Evolutionary conservation across 1,284 basidiomycete genomes (phyloP).

Genomic region (Cutaneotrichosporon daszewskae): DNA sequence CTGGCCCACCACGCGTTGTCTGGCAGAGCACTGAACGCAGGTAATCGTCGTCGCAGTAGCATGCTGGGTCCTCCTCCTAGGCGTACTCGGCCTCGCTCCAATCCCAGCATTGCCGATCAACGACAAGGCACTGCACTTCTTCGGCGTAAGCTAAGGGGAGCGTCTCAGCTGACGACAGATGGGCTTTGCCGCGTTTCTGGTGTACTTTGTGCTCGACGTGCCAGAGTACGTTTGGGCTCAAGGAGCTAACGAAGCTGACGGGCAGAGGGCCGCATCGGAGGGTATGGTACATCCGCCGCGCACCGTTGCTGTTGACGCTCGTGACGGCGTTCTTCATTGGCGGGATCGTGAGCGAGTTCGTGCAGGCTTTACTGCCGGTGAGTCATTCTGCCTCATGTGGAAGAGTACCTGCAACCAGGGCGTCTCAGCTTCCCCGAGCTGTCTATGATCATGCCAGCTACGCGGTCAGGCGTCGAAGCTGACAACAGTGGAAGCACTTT

Average conservation of each 20-base stretch:
- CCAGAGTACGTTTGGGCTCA: constrained; percentile 34
- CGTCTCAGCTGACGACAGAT: constrained; percentile 23
- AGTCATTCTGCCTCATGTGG: constrained; percentile 10
- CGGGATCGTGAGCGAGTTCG: constrained; percentile 42
- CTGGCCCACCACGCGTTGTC: too few species aligned
- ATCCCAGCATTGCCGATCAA: constrained; percentile 41
- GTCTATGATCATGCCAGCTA: not conserved
- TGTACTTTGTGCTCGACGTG: constrained; percentile 45
- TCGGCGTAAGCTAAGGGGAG: constrained; percentile 32
- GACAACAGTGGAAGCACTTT: constrained; percentile 41
- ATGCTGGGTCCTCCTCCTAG: constrained; percentile 42
- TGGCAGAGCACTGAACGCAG: constrained; percentile 14
- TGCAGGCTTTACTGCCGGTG: constrained; percentile 44
- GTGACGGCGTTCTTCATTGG: constrained; percentile 39
- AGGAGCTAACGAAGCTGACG: constrained; percentile 2
- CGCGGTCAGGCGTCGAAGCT: not conserved
- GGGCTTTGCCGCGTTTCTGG: constrained; percentile 43
- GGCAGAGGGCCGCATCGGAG: constrained; percentile 31
- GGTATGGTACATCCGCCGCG: constrained; percentile 46
- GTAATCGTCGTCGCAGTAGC: constrained; percentile 41
- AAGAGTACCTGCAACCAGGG: too few species aligned
- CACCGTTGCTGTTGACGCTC: constrained; percentile 41
- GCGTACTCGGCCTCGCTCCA: constrained; percentile 43
- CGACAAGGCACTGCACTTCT: constrained; percentile 47
- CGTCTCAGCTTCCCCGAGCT: not conserved